Evolutionary conservation across 805 yeast genomes (phyloP), one percentile per base, ranked within the genome.

Genomic region (Wickerhamiella hasegawae): DNA sequence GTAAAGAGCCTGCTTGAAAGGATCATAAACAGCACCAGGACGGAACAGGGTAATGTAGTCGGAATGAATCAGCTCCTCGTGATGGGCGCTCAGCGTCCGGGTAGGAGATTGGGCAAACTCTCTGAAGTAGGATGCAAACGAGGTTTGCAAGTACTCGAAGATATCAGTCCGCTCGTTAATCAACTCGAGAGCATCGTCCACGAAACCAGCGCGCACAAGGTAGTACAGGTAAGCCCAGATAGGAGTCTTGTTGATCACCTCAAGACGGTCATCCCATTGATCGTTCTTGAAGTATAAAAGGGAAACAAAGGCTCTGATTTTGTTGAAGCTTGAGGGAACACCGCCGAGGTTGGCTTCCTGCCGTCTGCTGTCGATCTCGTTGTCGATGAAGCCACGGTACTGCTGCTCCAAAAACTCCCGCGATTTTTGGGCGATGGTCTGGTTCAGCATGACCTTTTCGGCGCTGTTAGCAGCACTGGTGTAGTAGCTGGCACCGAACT

Each of bases 151-250:
- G 47, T 82, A 83, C 50, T 77, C 78, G 57, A 90, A 82, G 15
- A 78, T 69, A 28, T 74, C 73, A 41, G 68, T 70, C 49, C 81
- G 71, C 32, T 69, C 67, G 4, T 64, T 48, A 2, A 81, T 74
- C 35, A 80, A 68, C 26, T 73, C 73, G 22, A 79, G 59, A 0
- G 94, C 94, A 44, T 85, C 97, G 32, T 71, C 61, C 43, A 70
- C 59, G 44, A 79, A 69, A 2, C 98, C 97, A 3, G 87, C 75
- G 49, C 98, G 73, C 34, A 90, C 54, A 41, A 87, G 62, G 55
- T 81, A 87, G 52, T 78, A 90, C 9, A 90, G 58, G 26, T 83
- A 59, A 0, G 95, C 94, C 98, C 98, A 87, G n/a, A 90, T 70
- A 8, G 97, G 97, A 1, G 70, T 62, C 14, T 84, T 84, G 55